phyloP scores from a whole-genome alignment of 2,329 filamentous ascomycete genomes.

The Xylaria sp. region DNA sequence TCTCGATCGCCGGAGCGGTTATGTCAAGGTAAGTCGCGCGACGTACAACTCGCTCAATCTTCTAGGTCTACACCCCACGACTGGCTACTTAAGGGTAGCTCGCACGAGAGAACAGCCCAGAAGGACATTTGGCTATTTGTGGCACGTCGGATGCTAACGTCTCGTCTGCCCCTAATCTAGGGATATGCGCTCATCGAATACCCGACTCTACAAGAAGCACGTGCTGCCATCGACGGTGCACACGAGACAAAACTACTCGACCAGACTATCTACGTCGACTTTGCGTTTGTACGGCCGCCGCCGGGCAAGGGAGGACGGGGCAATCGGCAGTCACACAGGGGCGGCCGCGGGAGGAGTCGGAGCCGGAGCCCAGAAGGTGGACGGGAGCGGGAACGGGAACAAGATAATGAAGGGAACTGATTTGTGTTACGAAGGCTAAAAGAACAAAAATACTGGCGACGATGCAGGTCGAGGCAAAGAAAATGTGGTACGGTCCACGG shows the following conservation, averaged over 20 bases:
- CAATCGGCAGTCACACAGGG: constrained; percentile 47
- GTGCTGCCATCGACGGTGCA: constrained; percentile 81
- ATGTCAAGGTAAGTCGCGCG: constrained; percentile 71
- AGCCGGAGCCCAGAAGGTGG: constrained; percentile 49
- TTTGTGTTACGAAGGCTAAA: neutral
- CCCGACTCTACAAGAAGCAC: constrained; percentile 76
- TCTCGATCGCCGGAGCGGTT: constrained; percentile 80
- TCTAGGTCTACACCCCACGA: too few relatives aligned
- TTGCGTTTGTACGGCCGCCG: constrained; percentile 82
- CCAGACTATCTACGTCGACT: constrained; percentile 81
- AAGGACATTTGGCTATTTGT: neutral
- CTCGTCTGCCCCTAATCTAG: constrained; percentile 47
- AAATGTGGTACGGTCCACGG: neutral
- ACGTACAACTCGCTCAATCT: too few relatives aligned
- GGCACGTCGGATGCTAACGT: constrained; percentile 3
- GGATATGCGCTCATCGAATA: constrained; percentile 88
- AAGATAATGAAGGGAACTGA: constrained; percentile 24
- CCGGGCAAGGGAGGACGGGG: constrained; percentile 60
- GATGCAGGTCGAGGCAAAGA: neutral
- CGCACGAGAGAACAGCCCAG: neutral
- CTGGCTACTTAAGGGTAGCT: too few relatives aligned
- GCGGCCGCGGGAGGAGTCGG: constrained; percentile 51
- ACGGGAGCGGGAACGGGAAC: constrained; percentile 13
- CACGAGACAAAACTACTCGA: constrained; percentile 79
- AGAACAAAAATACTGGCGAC: neutral